phyloP scores from a whole-genome alignment of 352 stramenopile genomes.

The Globisporangium sylvaticum region DNA sequence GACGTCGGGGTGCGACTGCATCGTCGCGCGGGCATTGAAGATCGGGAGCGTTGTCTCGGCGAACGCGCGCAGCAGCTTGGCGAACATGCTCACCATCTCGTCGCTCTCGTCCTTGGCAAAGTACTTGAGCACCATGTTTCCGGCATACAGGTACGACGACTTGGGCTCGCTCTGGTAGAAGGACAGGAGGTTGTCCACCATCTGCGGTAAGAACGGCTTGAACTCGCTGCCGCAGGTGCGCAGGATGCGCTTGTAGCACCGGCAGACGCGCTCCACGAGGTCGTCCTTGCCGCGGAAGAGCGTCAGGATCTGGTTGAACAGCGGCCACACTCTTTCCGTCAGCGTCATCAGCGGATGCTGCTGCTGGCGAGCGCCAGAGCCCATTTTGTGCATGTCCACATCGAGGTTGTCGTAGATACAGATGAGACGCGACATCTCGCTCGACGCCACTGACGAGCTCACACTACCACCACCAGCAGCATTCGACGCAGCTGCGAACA shows the following conservation, averaged over 20 bases:
- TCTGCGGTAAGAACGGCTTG: constrained; percentile 58
- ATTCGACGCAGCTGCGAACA: constrained; percentile 36
- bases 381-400: constrained; percentile 27
- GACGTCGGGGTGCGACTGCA: constrained; percentile 87
- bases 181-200: constrained; percentile 72
- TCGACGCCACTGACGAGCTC: constrained; percentile 35
- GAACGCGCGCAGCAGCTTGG: constrained; percentile 58
- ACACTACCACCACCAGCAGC: constrained; percentile 23
- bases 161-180: constrained; percentile 81
- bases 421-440: constrained; percentile 77
- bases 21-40: constrained; percentile 56
- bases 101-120: constrained; percentile 31
- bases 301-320: constrained; percentile 76
- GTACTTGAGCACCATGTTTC: constrained; percentile 83
- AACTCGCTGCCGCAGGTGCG: constrained; percentile 60
- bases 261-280: constrained; percentile 79
- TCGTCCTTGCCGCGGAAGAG: constrained; percentile 74
- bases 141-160: constrained; percentile 81
- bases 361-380: not conserved
- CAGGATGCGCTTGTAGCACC: constrained; percentile 87
- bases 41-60: constrained; percentile 81
- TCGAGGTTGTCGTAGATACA: constrained; percentile 80
- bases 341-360: constrained; percentile 58
- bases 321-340: constrained; percentile 74
- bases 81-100: constrained; percentile 45